phyloP scores from a whole-genome alignment of 2,329 filamentous ascomycete genomes.

The Colletotrichum sp. region DNA sequence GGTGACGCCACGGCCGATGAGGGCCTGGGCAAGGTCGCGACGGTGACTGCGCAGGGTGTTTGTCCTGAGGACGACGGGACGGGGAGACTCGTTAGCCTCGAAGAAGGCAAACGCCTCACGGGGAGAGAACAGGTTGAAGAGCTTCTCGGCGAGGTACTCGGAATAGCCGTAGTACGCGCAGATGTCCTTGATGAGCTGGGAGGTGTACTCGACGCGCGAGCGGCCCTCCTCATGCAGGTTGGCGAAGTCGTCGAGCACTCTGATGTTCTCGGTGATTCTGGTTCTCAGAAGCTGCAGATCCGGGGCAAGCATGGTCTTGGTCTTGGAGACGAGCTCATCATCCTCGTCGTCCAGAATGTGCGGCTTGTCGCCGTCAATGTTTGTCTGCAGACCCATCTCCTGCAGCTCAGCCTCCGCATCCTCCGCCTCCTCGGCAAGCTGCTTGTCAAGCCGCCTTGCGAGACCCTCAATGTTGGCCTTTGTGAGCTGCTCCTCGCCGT shows the following conservation, averaged over 20 bases:
- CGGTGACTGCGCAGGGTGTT: conserved; percentile 85
- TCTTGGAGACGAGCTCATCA: conserved; percentile 61
- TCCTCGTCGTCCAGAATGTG: conserved; percentile 68
- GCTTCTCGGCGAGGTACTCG: conserved; percentile 91
- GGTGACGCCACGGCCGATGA: conserved; percentile 96
- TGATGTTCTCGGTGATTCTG: conserved; percentile 90
- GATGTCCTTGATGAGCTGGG: conserved; percentile 86
- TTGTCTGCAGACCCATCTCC: conserved; percentile 87
- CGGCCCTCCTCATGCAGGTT: conserved; percentile 80
- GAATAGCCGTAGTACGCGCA: conserved; percentile 98
- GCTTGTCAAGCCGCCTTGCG: conserved; percentile 80
- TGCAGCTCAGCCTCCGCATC: conserved; percentile 86
- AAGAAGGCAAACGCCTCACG: conserved; percentile 98
- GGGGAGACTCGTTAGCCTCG: conserved; percentile 94
- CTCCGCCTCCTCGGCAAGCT: conserved; percentile 77
- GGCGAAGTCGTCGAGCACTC: conserved; percentile 87
- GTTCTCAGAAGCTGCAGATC: conserved; percentile 88
- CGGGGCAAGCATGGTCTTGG: conserved; percentile 73
- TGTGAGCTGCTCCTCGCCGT: conserved; percentile 87
- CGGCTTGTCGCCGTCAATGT: conserved; percentile 80
- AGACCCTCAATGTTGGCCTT: conserved; percentile 96
- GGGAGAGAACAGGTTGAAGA: conserved; percentile 89
- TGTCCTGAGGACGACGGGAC: conserved; percentile 93
- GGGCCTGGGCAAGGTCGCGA: conserved; percentile 83
- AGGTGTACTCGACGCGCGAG: conserved; percentile 86